Evolutionary conservation across 1,284 basidiomycete species (phyloP).

Genomic region (Paramarasmius palmivorus): DNA sequence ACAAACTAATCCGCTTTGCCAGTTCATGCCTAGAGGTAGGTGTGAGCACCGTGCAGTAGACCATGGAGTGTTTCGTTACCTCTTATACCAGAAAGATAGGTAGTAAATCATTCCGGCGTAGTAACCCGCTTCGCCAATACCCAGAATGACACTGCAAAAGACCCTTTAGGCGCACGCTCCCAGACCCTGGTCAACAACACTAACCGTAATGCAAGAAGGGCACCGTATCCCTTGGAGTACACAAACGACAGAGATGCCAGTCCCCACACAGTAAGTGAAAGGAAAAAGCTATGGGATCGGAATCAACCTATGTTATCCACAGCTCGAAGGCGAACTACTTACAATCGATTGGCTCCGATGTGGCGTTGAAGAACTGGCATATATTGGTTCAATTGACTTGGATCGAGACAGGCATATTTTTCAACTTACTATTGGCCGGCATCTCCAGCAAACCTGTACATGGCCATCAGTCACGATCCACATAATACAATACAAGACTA

Average conservation of each 20-base stretch:
- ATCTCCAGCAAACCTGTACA: slow-evolving; percentile 51
- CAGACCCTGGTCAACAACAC: slow-evolving; percentile 5
- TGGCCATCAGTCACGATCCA: neutral
- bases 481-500: neutral
- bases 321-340: slow-evolving; percentile 16
- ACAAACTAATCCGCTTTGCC: slow-evolving; percentile 54
- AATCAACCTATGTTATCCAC: no score
- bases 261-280: slow-evolving; percentile 55
- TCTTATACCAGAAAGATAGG: slow-evolving; percentile 53
- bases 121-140: slow-evolving; percentile 51
- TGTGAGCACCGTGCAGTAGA: no score
- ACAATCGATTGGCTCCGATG: slow-evolving; percentile 61
- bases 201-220: slow-evolving; percentile 46
- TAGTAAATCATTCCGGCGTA: slow-evolving; percentile 62
- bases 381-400: neutral
- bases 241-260: slow-evolving; percentile 50
- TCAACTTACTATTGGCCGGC: slow-evolving; percentile 49
- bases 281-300: slow-evolving; percentile 46
- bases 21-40: slow-evolving; percentile 41
- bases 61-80: slow-evolving; percentile 33
- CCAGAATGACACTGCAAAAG: slow-evolving; percentile 39
- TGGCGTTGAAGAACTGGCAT: slow-evolving; percentile 49
- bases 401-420: neutral
- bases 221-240: slow-evolving; percentile 54
- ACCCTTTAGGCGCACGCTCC: neutral